Percentiles rank a stretch among this genome's conserved stretches.
phyloP scores from a whole-genome alignment of 768 basidiomycete genomes.

The Epithele typhae region DNA sequence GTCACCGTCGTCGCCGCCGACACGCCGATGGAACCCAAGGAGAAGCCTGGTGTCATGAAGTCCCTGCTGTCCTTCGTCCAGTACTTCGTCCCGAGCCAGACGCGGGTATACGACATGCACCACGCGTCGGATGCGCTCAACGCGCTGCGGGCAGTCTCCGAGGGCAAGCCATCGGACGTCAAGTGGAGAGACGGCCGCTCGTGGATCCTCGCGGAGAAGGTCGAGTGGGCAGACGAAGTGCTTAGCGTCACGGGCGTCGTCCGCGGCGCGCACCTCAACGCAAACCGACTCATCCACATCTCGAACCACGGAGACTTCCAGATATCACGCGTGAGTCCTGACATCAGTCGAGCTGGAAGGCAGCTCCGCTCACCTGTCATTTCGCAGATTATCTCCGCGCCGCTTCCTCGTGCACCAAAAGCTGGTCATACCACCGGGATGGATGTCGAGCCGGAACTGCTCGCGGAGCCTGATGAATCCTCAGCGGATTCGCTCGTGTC shows the following conservation, averaged over 20 bases:
- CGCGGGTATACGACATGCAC: conserved; percentile 71
- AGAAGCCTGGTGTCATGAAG: conserved; percentile 66
- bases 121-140: conserved; percentile 61
- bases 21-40: conserved; percentile 51
- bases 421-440: conserved; percentile 39
- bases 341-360: no score
- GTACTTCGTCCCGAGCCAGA: conserved; percentile 87
- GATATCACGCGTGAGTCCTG: conserved; percentile 30
- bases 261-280: conserved; percentile 73
- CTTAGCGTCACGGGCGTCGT: conserved; percentile 81
- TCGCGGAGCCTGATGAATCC: conserved; percentile 61
- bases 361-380: no score
- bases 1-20: conserved; percentile 63
- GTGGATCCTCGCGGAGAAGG: conserved; percentile 70
- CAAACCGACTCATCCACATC: conserved; percentile 83
- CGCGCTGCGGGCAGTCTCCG: conserved; percentile 73
- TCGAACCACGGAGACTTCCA: conserved; percentile 88
- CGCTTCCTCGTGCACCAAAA: conserved; percentile 38
- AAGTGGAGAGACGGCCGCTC: conserved; percentile 80
- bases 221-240: conserved; percentile 56
- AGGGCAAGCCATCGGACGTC: conserved; percentile 76
- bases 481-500: conserved; percentile 84
- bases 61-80: conserved; percentile 91
- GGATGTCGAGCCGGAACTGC: conserved; percentile 61
- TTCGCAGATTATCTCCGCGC: conserved; percentile 66